Evolutionary conservation across 1,139 yeast genomes (phyloP), one percentile per base, ranked within the genome.

Genomic region (Kodamaea alishanica): DNA sequence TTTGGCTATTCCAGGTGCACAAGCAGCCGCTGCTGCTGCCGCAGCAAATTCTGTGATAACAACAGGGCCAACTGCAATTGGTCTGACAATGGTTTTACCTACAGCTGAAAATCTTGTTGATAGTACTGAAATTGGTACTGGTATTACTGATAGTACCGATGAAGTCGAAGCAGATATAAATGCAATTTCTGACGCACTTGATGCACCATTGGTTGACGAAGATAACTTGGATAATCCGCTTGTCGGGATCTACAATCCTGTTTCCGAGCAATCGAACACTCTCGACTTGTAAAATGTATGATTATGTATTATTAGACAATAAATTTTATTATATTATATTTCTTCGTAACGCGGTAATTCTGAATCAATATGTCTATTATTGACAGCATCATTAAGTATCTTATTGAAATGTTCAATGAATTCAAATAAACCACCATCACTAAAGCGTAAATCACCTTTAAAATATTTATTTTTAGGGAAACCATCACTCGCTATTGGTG

Each of bases 371-470:
- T 71, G 68, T 8, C 43, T 30, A 28, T 51, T 54, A 10, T 40
- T 38, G 20, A 48, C 48, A n/a, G 35, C 45, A 31, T 49, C 50
- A 28, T 60, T 55, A 25, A 61, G 35, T 7, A 54, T 46, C 39
- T 54, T 58, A 39, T 66, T 65, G 45, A 58, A 63, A 7, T 41
- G 27, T 33, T 56, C 60, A n/a, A 60, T 44, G 32, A 57, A 50
- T 28, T 48, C 60, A 42, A 70, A 67, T 8, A 75, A 56, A 0
- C 81, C 81, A 1, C 81, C 80, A 31, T 71, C 76, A 34, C 63
- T 67, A 47, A 76, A 76, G 32, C 58, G 55, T 6, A 75, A 41
- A 6, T 50, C 52, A 2, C 75, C 73, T 32, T 56, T 51, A 54
- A 66, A 72, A 51, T 63, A 65, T 33, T 67, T 62, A 28, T 64